Percentiles rank a stretch among this genome's conserved stretches.
Evolutionary conservation across 768 basidiomycete genomes (phyloP).

Genomic region (Imleria badia): DNA sequence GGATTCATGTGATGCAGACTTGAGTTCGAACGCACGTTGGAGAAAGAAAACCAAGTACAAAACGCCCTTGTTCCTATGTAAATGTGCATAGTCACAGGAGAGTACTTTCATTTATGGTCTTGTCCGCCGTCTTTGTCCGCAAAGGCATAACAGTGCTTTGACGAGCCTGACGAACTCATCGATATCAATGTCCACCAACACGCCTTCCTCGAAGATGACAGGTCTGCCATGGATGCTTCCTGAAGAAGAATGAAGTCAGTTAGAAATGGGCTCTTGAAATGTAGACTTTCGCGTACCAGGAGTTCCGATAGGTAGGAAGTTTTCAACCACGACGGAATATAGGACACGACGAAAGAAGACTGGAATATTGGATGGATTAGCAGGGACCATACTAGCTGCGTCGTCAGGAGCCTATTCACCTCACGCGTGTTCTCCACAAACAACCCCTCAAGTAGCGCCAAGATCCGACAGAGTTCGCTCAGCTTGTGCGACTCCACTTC

Average conservation of each 20-base stretch:
- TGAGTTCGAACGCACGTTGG: no score
- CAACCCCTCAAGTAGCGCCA: constrained; percentile 77
- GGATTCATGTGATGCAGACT: no score
- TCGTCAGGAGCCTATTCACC: constrained; percentile 36
- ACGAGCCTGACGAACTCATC: constrained; percentile 83
- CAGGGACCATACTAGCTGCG: not conserved
- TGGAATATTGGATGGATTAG: constrained; percentile 25
- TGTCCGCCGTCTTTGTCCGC: constrained; percentile 79
- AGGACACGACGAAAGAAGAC: constrained; percentile 76
- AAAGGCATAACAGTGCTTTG: constrained; percentile 81
- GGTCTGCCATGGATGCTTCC: constrained; percentile 92
- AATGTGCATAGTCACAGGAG: constrained; percentile 16
- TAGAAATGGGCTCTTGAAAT: not conserved
- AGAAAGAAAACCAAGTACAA: not conserved
- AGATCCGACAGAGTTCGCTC: constrained; percentile 76
- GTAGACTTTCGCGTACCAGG: constrained; percentile 52
- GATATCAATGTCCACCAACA: constrained; percentile 84
- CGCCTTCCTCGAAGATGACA: constrained; percentile 87
- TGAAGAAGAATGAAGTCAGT: constrained; percentile 34
- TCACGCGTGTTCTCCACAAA: constrained; percentile 68
- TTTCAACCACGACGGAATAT: constrained; percentile 93
- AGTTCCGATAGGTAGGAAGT: constrained; percentile 93
- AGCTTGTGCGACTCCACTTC: constrained; percentile 83
- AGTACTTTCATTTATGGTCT: constrained; percentile 50
- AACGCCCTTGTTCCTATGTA: not conserved